Percentiles rank a stretch among this genome's conserved stretches.
phyloP scores from a whole-genome alignment of 805 yeast genomes.

The Myxozyma udenii region DNA sequence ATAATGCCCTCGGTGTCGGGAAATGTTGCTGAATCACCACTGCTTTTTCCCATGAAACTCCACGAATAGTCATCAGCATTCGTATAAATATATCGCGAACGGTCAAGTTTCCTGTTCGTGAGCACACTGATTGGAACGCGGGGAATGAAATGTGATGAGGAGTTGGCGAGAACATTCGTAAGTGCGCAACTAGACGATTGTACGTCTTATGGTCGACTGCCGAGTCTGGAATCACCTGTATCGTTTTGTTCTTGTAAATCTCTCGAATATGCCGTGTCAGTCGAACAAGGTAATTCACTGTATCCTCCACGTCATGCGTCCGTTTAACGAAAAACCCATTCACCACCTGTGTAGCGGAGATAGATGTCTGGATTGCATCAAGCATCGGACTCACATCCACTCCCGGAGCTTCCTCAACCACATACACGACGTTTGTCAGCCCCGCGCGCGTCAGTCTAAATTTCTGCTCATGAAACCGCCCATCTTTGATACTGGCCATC shows the following conservation, averaged over 20 bases:
- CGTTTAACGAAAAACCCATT: conserved; percentile 65
- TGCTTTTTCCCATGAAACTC: conserved; percentile 84
- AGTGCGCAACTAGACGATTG: conserved; percentile 10
- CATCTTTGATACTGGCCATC: conserved; percentile 77
- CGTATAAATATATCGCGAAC: conserved; percentile 70
- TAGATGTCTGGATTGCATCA: conserved; percentile 71
- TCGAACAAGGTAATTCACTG: conserved; percentile 57
- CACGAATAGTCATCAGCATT: conserved; percentile 75
- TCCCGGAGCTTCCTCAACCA: conserved; percentile 70
- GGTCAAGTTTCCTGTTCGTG: conserved; percentile 67
- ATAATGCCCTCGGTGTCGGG: conserved; percentile 65
- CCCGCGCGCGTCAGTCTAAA: conserved; percentile 68
- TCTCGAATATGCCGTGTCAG: conserved; percentile 47
- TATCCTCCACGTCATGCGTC: conserved; percentile 70
- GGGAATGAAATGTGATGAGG: conserved; percentile 46
- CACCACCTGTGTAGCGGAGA: conserved; percentile 64
- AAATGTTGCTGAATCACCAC: conserved; percentile 64
- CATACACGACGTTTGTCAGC: conserved; percentile 62
- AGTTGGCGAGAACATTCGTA: conserved; percentile 6
- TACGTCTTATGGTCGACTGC: conserved; percentile 18
- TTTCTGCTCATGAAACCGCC: conserved; percentile 86
- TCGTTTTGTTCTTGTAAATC: conserved; percentile 40
- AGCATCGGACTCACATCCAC: conserved; percentile 39
- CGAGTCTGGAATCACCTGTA: conserved; percentile 44
- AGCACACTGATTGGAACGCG: conserved; percentile 63